phyloP scores from a whole-genome alignment of 352 stramenopile species.

The Globisporangium nagaii region DNA sequence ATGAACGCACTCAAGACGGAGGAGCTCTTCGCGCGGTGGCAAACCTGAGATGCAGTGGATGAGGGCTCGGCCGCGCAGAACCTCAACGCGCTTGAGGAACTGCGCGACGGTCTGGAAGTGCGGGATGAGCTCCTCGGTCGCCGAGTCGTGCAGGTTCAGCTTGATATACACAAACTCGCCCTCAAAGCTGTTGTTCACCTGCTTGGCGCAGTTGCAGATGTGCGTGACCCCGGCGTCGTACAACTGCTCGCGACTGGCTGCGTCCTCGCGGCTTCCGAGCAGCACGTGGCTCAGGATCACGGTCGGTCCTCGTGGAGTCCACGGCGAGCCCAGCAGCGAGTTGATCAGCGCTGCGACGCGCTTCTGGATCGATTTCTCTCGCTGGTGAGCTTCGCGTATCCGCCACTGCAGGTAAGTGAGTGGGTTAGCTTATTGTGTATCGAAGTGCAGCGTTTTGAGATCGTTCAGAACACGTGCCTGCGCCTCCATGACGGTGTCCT shows the following conservation, averaged over 20 bases:
- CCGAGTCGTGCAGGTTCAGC: slow-evolving; percentile 39
- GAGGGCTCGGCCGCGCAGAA: slow-evolving; percentile 36
- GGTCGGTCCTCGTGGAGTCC: slow-evolving; percentile 14
- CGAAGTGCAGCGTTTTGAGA: too few species aligned
- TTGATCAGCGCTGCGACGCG: slow-evolving; percentile 20
- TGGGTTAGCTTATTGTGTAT: too few species aligned
- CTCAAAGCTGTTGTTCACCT: slow-evolving; percentile 53
- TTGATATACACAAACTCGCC: slow-evolving; percentile 66
- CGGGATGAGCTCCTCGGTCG: slow-evolving; percentile 45
- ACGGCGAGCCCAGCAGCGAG: slow-evolving; percentile 16
- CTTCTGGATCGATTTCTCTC: slow-evolving; percentile 21
- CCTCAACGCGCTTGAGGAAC: slow-evolving; percentile 51
- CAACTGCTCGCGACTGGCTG: slow-evolving; percentile 33
- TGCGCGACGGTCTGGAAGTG: slow-evolving; percentile 47
- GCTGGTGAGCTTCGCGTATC: slow-evolving; percentile 26
- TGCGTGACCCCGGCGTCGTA: slow-evolving; percentile 42
- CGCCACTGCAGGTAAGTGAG: slow-evolving; percentile 29
- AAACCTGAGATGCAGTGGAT: slow-evolving; percentile 53
- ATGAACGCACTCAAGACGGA: too few species aligned
- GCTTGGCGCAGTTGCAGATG: slow-evolving; percentile 54
- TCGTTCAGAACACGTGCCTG: slow-evolving; percentile 25
- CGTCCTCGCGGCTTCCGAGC: slow-evolving; percentile 39
- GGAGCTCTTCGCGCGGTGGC: too few species aligned
- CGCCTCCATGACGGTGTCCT: slow-evolving; percentile 36
- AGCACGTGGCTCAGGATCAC: slow-evolving; percentile 45